Base-by-base conservation (phyloP, 495 filamentous ascomycete species). In the Talaromyces liani region DNA sequence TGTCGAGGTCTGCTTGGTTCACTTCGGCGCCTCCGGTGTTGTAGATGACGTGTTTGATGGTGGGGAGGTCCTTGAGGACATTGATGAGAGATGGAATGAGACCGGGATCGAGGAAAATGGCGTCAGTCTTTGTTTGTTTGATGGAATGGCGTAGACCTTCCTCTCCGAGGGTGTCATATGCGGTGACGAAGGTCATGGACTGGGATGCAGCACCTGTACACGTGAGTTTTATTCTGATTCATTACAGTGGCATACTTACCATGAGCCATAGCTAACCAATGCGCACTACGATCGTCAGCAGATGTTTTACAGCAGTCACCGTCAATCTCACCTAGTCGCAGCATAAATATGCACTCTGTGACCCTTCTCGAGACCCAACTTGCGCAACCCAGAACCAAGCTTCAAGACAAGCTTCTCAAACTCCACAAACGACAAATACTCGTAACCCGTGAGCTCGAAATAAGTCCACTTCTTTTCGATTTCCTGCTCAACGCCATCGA, bases 401-500 rank as follows among this genome's bases (percentile, higher is more conserved):
- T 91, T 81, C 33, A 92, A 76, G 36, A 82, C 84, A 65, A 90
- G 74, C 71, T 85, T 83, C 79, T 96, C 89, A 72, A 95, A 97
- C 70, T 98, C 91, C 63, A 86, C 84, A 79, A 94, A 98, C 70
- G 84, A 90, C 72, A 90, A 84, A 79, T 89, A 98, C 64, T 85
- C 84, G 79, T 97, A 98, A 64, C 78, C 84, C 71, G 91, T 90
- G 72, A 95, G 85, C 79, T 98, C 94, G 74, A 93, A 97, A 78
- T 91, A 98, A 58, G 87, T 89, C 94, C 94, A 98, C 65, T 91
- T 83, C 87, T 98, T 98, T 72, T 96, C 90, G 24, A 96, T 87
- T 79, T 97, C 88, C 68, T 83, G 74, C 77, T 97, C 91, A 68
- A 89, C 84, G 49, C 94, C 94, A 74, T 98, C 92, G 18, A 98